Conservation (phyloP, 164 flowering plant genomes). For the Tetrastigma voinierianum region DNA sequence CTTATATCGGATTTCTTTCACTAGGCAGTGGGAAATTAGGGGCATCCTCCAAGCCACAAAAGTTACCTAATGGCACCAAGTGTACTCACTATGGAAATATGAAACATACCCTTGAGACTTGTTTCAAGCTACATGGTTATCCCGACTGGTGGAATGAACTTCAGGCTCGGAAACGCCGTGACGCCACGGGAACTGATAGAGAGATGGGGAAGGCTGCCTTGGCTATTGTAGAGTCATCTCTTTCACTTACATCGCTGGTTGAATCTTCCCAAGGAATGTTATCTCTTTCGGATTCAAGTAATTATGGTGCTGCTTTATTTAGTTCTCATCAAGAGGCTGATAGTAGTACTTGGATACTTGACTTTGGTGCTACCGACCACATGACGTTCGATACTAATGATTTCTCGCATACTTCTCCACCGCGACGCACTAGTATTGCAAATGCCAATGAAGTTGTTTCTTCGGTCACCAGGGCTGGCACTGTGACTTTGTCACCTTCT, state of each 20-base stretch:
- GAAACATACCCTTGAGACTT: conserved; percentile 7
- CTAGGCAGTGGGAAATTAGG: conserved; percentile 7
- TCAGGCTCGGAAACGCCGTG: too few species aligned
- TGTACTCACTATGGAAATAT: conserved; percentile 9
- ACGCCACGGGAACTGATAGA: background rate
- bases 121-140: conserved; percentile 10
- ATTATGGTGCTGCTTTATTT: background rate
- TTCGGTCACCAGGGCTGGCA: conserved; percentile 2
- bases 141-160: conserved; percentile 11
- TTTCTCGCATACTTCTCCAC: conserved; percentile 3
- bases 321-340: background rate
- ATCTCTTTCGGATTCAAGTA: too few species aligned
- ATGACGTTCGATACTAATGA: conserved; percentile 4
- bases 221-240: background rate
- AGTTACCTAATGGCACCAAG: background rate
- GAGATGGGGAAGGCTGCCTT: background rate
- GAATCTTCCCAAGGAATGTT: background rate
- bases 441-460: conserved; percentile 13
- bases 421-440: conserved; percentile 2
- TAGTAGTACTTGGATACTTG: background rate
- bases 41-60: conserved; percentile 2
- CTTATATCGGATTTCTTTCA: too few species aligned
- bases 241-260: background rate
- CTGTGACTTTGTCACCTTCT: conserved; percentile 7
- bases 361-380: conserved; percentile 4